Base-by-base conservation (phyloP, 1,284 basidiomycete species). In the Pascua guehoae region DNA sequence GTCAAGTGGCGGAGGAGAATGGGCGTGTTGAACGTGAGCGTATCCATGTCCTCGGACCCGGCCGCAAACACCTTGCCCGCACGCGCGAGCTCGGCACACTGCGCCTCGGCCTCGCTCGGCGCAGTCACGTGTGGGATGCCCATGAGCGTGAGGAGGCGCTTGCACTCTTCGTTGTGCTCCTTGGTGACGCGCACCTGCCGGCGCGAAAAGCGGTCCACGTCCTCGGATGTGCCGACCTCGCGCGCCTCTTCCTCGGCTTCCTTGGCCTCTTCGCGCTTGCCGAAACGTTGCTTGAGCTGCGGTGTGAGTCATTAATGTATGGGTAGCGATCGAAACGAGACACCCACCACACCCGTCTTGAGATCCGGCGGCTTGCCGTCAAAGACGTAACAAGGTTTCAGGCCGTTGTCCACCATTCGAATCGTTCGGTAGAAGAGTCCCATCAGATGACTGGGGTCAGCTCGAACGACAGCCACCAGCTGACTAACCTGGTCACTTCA, bases 1-100 rank as follows among this genome's bases (percentile, higher is more conserved):
- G 96, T 99, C 52, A 99, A 84, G 77, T 98, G 95, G 48, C 95
- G 91, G 64, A 91, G 87, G 10, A 99, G 82, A 52, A 96, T 87
- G 0, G 95, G 94, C 1, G 95, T 81, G 65, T 85, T 83, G 80
- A 99, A 99, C 0, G 96, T 99, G 45, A 99, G 84, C 4, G 96
- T 99, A 70, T 98, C 96, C 96, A 99, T 99, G 74, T 99, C 96
- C 78, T 98, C 96, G 0, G 93, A 97, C 8, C 96, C 96, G 5
- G 94, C 94, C 0, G 90, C 96, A 70, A 89, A 98, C 17, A 97
- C 91, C 80, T 96, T 95, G 55, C 92, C 94, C 10, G 91, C 92
- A 37, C 93, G 85, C 14, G 92, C 93, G 4, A 99, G 85, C 75
- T 98, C 95, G 1, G 96, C 96, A 67, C 96, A 98, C 72, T 98